Evolutionary conservation across 768 basidiomycete species (phyloP), one percentile per base, ranked within the genome.

Genomic region (Cystofilobasidium ferigula): DNA sequence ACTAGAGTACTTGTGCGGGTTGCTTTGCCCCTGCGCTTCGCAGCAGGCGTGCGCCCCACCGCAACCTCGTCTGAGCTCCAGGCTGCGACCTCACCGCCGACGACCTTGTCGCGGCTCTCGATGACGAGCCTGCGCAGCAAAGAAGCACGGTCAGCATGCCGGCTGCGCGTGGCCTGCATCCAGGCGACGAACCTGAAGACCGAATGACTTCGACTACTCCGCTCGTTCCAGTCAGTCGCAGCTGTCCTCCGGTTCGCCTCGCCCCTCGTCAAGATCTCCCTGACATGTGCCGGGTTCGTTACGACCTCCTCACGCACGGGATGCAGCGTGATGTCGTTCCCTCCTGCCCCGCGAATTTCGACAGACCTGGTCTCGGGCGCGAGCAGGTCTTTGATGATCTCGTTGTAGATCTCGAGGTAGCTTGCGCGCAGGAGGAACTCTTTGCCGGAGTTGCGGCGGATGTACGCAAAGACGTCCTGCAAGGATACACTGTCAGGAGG

Each of bases 221-320:
- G 22, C 71, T 92, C 88, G 73, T 99, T 99, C 94, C 94, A 99
- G 72, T 99, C 94, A n/a, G 95, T 99, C 71, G 85, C 88, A 0
- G 92, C 93, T 4, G 92, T 95, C 68, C 90, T 80, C 58, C 94
- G 79, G 72, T 89, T 85, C 4, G 86, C 84, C 74, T 95, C 90
- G 6, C 94, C 94, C 28, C 89, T 79, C 71, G 83, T 81, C 71
- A 99, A 77, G 6, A 97, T 86, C 67, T 89, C 88, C 61, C 84
- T 83, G 18, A 98, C 89, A 43, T 87, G 83, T 71, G 86, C 87
- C 34, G 94, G 78, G 71, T 86, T 87, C 18, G 89, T 91, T n/a
- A 98, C 89, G 2, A 93, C 91, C 73, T 93, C 89, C 73, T 97
- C 94, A 45, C 87, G 79, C 48, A 94, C 80, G 3, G 91, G 89